These are phyloP conservation scores for barrel medic (Medicago truncatula) DNA, from an alignment of 306 rosid species.

Conservation along the genomic window DNA sequence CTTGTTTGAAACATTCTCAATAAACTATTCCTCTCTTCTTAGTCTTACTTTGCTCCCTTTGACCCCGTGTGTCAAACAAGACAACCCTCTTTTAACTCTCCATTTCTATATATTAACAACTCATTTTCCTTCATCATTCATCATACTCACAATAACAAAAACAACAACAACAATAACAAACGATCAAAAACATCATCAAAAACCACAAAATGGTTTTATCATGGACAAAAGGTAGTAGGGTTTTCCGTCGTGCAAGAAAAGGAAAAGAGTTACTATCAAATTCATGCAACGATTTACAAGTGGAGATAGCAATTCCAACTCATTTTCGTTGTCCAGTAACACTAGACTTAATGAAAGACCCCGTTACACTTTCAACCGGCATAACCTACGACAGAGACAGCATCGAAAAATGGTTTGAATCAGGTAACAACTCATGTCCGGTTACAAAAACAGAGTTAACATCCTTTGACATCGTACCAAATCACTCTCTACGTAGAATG, in stretches of 20 bases:
- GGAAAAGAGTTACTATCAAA: conserved; percentile 40
- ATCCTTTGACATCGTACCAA: conserved; percentile 67
- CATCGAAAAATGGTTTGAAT: conserved; percentile 85
- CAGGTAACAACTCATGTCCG: conserved; percentile 73
- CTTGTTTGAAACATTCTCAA: conserved; percentile 39
- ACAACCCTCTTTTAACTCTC: neutral
- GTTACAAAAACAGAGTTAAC: conserved; percentile 62
- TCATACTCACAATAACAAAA: conserved; percentile 4
- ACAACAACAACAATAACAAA: neutral
- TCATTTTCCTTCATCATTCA: conserved; percentile 15
- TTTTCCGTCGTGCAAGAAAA: conserved; percentile 47
- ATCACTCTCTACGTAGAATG: conserved; percentile 72
- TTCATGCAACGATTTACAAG: conserved; percentile 44
- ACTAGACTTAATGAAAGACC: conserved; percentile 85
- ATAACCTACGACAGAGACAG: conserved; percentile 82
- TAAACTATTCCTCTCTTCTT: conserved; percentile 27
- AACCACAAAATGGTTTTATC: conserved; percentile 62
- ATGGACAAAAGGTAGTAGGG: conserved; percentile 65
- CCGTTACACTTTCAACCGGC: conserved; percentile 77
- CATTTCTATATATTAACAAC: conserved; percentile 10
- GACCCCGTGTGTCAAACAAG: conserved; percentile 50
- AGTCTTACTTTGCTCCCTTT: conserved; percentile 37
- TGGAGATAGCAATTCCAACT: conserved; percentile 61
- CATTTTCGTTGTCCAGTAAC: conserved; percentile 82
- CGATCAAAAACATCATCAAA: neutral